These are phyloP conservation scores for Boletus rubescentipes DNA, from an alignment of 768 basidiomycete species.

Conservation along the genomic window DNA sequence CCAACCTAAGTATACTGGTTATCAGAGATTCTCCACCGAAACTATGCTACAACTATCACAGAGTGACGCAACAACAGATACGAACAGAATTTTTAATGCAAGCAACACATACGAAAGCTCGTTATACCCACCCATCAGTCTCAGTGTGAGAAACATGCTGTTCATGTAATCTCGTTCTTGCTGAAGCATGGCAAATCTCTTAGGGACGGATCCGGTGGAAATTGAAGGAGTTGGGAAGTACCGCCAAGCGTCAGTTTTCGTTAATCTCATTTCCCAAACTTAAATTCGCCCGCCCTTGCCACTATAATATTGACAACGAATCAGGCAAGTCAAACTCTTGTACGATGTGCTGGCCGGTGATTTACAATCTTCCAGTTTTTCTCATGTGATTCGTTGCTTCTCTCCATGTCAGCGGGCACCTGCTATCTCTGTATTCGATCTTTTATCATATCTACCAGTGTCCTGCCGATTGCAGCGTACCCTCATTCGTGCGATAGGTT, in stretches of 20 bases:
- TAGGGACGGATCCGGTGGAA: conserved; percentile 22
- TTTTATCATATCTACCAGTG: background rate
- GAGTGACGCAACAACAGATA: conserved; percentile 4
- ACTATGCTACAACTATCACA: conserved; percentile 15
- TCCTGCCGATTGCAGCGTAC: background rate
- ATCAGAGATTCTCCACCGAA: conserved; percentile 30
- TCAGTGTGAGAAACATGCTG: conserved; percentile 14
- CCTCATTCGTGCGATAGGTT: background rate
- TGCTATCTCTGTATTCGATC: background rate
- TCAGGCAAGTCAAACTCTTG: conserved; percentile 17
- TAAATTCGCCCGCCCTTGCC: conserved; percentile 19
- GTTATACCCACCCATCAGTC: background rate
- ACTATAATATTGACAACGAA: conserved; percentile 18
- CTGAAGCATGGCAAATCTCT: background rate
- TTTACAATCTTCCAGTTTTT: conserved; percentile 13
- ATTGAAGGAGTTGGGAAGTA: conserved; percentile 11
- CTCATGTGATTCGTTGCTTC: conserved; percentile 6
- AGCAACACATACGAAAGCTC: conserved; percentile 6
- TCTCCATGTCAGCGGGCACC: background rate
- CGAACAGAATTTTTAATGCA: background rate
- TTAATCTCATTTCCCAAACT: conserved; percentile 15
- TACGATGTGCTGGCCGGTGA: background rate
- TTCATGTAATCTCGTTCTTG: background rate
- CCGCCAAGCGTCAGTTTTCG: conserved; percentile 16
- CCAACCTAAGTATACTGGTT: background rate